phyloP scores from a whole-genome alignment of 1,139 yeast genomes.

The Nakaseomyces glabratus region DNA sequence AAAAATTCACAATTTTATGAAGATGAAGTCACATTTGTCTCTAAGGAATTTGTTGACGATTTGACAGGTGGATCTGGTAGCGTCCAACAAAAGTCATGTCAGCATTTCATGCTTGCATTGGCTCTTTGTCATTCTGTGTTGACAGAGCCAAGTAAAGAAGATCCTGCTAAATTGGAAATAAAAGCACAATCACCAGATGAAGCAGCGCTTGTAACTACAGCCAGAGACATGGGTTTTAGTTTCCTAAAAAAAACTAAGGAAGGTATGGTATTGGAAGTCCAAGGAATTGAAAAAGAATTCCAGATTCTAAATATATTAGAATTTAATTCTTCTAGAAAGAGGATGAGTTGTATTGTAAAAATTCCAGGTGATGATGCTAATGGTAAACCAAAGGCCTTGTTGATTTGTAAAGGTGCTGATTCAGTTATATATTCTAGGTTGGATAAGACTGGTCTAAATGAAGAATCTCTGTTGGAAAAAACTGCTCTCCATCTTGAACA shows the following conservation, averaged over 20 bases:
- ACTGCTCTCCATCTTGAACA: slow-evolving; percentile 86
- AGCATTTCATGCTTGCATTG: slow-evolving; percentile 75
- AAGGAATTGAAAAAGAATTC: slow-evolving; percentile 63
- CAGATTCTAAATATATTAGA: slow-evolving; percentile 71
- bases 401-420: slow-evolving; percentile 92
- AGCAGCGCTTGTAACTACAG: slow-evolving; percentile 92
- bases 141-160: slow-evolving; percentile 54
- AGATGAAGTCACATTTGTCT: slow-evolving; percentile 70
- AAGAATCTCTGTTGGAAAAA: slow-evolving; percentile 38
- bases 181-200: slow-evolving; percentile 98
- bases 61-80: slow-evolving; percentile 42
- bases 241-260: slow-evolving; percentile 67
- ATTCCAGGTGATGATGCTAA: slow-evolving; percentile 40
- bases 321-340: slow-evolving; percentile 85
- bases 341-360: slow-evolving; percentile 90
- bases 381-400: slow-evolving; percentile 39
- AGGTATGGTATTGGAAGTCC: slow-evolving; percentile 62
- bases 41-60: slow-evolving; percentile 55
- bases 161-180: slow-evolving; percentile 51
- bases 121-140: slow-evolving; percentile 90
- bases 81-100: slow-evolving; percentile 54
- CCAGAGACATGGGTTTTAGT: slow-evolving; percentile 84
- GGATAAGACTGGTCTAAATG: slow-evolving; percentile 29
- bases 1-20: slow-evolving; percentile 50
- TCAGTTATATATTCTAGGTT: slow-evolving; percentile 77